Evolutionary conservation across 2,329 filamentous ascomycete species (phyloP), one percentile per base, ranked within the genome.

Genomic region (Alternaria sp.): DNA sequence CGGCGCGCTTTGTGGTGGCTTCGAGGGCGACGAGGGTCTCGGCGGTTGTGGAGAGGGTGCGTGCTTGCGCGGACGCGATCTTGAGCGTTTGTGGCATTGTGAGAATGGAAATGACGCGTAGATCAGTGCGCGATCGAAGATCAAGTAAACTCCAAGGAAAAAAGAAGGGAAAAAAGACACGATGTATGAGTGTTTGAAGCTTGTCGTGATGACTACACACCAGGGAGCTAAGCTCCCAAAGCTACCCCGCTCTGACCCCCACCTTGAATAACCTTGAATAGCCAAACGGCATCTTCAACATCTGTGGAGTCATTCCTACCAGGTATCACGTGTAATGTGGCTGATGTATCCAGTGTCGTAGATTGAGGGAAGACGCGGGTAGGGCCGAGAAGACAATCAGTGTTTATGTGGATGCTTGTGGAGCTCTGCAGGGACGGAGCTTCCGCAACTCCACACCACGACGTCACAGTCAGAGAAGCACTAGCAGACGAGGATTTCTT

Each of bases 11-110:
- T 34, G 91, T 89, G 14, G 91, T 87, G 11, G 77, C 68, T 71
- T 89, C 84, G 52, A 97, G 86, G 36, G 89, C 86, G 7, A 79
- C 72, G 57, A 97, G 85, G 1, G 93, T 96, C 34, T 85, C 75
- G 43, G 74, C 56, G n/a, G 82, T 81, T 11, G 81, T 83, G 41
- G 77, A 70, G 57, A 84, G 79, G 11, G 83, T 84, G 58, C 80
- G 80, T 45, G 78, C 77, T 73, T 85, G 83, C 10, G 83, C 81
- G 27, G 82, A 80, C n/a, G 82, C 83, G 54, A 85, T 78, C 56
- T 77, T 83, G 62, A 85, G 77, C 30, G 68, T 80, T 54, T 81
- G 78, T 10, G 81, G 79, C 80, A 82, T 82, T 7, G n/a, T 65
- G 20, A 5, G n/a, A 8, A 16, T 43, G 34, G 2, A 27, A 20